Evolutionary conservation across 2,329 filamentous ascomycete species (phyloP).

Genomic region (Bertia moriformis): DNA sequence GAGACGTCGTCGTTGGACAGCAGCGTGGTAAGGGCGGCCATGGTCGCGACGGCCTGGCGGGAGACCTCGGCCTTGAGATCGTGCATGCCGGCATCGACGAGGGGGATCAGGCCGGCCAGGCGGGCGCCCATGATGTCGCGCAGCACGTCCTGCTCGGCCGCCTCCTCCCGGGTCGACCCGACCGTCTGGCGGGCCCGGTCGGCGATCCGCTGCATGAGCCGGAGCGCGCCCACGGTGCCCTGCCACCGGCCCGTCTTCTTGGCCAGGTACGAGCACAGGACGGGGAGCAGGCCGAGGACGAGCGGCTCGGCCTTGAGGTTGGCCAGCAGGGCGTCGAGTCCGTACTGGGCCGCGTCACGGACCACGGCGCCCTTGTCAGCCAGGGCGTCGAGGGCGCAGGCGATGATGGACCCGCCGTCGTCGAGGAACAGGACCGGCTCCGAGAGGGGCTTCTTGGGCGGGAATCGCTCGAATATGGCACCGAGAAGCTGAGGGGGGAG

Average conservation of each 20-base stretch:
- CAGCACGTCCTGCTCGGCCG: conserved; percentile 74
- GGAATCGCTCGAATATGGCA: conserved; percentile 82
- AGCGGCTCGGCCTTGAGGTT: conserved; percentile 70
- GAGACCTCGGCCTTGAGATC: conserved; percentile 79
- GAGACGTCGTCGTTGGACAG: conserved; percentile 95
- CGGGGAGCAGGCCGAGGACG: conserved; percentile 67
- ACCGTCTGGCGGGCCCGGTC: conserved; percentile 81
- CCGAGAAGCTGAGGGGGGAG: conserved; percentile 67
- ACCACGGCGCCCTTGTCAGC: conserved; percentile 82
- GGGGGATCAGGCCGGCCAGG: conserved; percentile 73
- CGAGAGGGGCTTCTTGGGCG: conserved; percentile 59
- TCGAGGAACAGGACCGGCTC: conserved; percentile 75
- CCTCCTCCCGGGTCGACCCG: conserved; percentile 66
- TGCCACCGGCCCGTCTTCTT: conserved; percentile 94
- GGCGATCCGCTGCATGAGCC: conserved; percentile 81
- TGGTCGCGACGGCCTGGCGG: conserved; percentile 83
- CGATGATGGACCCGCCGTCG: conserved; percentile 59
- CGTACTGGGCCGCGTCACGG: conserved; percentile 84
- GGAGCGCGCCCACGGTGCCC: conserved; percentile 74
- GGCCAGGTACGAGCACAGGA: conserved; percentile 59
- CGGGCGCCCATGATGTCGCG: conserved; percentile 81
- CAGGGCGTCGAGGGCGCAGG: conserved; percentile 66
- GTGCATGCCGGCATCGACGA: conserved; percentile 88
- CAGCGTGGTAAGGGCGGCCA: conserved; percentile 78
- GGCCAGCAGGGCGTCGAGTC: conserved; percentile 73